Conservation (phyloP, 805 yeast species). For the Kuraishia capsulata region DNA sequence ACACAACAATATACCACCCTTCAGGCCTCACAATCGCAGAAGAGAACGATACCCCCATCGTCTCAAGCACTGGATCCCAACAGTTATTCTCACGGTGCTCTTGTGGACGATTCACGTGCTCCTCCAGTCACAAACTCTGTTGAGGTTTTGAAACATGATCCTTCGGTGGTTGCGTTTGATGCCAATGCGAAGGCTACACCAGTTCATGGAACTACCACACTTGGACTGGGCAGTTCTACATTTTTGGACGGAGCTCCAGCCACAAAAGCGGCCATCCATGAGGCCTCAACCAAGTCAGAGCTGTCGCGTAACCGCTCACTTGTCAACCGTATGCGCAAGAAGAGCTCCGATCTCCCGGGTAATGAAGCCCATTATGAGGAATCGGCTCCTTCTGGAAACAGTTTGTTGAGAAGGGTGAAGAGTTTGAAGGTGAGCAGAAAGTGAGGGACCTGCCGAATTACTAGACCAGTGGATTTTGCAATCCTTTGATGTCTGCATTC, state of each 20-base stretch:
- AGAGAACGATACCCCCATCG: neutral
- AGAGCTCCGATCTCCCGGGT: conserved; percentile 10
- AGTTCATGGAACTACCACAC: conserved; percentile 78
- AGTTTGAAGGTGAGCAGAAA: conserved; percentile 70
- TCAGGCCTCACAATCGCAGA: neutral
- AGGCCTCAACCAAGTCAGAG: conserved; percentile 29
- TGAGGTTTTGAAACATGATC: conserved; percentile 38
- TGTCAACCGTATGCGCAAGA: conserved; percentile 47
- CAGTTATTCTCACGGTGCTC: conserved; percentile 22
- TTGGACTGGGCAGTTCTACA: conserved; percentile 88
- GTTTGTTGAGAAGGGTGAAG: conserved; percentile 76
- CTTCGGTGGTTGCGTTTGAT: conserved; percentile 58
- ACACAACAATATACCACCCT: neutral
- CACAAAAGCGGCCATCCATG: conserved; percentile 31
- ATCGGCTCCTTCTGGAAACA: conserved; percentile 19
- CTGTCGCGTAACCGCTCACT: conserved; percentile 80
- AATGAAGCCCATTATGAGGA: neutral
- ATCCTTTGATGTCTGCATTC: too few species aligned
- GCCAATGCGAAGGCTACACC: conserved; percentile 58
- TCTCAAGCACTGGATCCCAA: conserved; percentile 1
- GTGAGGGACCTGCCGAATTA: neutral
- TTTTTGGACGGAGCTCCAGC: conserved; percentile 97
- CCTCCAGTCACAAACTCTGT: conserved; percentile 14
- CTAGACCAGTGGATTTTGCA: too few species aligned
- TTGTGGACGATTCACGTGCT: conserved; percentile 15